Base-by-base conservation (phyloP, 805 yeast genomes). In the Ogataea degrootiae region DNA sequence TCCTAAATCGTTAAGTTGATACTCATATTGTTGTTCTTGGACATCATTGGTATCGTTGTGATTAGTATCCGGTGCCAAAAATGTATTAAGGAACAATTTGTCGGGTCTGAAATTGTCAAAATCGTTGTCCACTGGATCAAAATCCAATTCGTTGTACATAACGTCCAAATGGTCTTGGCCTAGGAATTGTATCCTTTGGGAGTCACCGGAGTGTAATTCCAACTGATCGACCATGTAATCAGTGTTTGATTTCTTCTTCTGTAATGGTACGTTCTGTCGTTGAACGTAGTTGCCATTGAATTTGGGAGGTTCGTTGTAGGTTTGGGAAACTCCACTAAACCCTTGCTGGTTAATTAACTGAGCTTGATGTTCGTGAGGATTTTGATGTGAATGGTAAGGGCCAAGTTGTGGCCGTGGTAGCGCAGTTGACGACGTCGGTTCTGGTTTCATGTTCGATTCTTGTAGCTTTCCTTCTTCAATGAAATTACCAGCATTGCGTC, bases 71-170 rank as follows among this genome's bases (percentile, higher is more conserved):
- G 37, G 16, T 8, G 42, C 7, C 9, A 23, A 34, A 7, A 45
- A 8, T 5, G 48, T 41, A 40, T 43, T 36, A 17, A 43, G 34
- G 34, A 52, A 52, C 34, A 52, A 41, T 21, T 44, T 26, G n/a
- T 45, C 51, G 19, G 55, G 50, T 22, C 42, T 39, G 43, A 52
- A 52, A 17, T 43, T 35, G 12, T 42, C 49, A 17, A 44, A 17
- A 4, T 34, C 46, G 4, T 23, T 19, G 4, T 39, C 35, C 8
- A 44, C 7, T 4, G 19, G 35, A 26, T 39, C 31, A 29, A 49
- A 35, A 8, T 46, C 55, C 19, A 31, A 11, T 16, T 45, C 50
- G 21, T 31, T 41, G 21, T 49, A 44, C 21, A 39, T 29, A 7
- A 39, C n/a, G 34, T 34, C 39, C 12, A 26, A n/a, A 19, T 34